Conservation (phyloP, 192 early-diverging fungal genomes). For the Podila epigama region DNA sequence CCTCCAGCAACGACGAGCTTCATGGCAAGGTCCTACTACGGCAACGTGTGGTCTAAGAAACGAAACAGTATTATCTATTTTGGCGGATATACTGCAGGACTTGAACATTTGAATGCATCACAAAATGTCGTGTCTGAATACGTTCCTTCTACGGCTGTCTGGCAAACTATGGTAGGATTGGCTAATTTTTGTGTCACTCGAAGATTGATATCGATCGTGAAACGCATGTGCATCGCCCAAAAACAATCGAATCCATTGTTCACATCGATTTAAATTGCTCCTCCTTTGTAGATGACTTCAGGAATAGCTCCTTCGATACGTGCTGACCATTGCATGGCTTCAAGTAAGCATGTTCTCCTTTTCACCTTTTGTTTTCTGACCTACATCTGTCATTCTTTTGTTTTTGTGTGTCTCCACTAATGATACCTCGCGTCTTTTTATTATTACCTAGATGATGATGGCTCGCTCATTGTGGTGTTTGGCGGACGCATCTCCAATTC, state of each 20-base stretch:
- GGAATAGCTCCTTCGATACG: not conserved
- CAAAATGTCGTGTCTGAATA: not conserved
- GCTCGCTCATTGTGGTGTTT: not conserved
- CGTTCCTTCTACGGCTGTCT: not conserved
- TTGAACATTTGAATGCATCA: not conserved
- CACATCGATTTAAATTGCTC: not conserved
- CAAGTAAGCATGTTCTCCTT: not conserved
- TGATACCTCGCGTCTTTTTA: not conserved
- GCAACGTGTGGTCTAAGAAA: not conserved
- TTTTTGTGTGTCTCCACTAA: not conserved
- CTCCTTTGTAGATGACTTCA: not conserved
- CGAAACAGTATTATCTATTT: conserved; percentile 5
- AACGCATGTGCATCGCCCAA: too few relatives aligned
- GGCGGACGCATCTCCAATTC: not conserved
- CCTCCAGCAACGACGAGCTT: not conserved
- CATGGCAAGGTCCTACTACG: not conserved
- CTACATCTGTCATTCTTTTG: not conserved
- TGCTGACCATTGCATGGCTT: not conserved
- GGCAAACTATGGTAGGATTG: conserved; percentile 1
- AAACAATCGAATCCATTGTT: too few relatives aligned
- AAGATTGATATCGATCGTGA: too few relatives aligned
- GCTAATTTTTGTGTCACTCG: too few relatives aligned
- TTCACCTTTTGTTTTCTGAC: not conserved
- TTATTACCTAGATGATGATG: not conserved
- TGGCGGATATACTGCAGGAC: not conserved